phyloP scores from a whole-genome alignment of 805 yeast species.

The Lipomyces starkeyi region DNA sequence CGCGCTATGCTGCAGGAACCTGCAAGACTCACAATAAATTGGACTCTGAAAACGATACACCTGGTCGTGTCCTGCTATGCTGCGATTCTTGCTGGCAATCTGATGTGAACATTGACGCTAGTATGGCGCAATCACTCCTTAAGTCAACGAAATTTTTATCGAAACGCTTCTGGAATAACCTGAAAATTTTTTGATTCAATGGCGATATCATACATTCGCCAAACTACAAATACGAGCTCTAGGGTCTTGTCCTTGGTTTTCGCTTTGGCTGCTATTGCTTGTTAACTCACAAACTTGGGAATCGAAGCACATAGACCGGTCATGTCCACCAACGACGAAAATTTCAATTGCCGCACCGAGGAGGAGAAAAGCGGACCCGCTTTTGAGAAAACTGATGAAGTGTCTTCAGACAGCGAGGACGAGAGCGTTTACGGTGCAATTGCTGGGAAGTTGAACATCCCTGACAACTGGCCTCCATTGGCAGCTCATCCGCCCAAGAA shows the following conservation, averaged over 20 bases:
- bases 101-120: not conserved
- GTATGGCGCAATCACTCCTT: conserved; percentile 5
- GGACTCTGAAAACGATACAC: not conserved
- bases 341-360: not conserved
- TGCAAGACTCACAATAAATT: no score
- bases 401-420: conserved; percentile 10
- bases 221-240: not conserved
- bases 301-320: not conserved
- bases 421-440: conserved; percentile 6
- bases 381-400: not conserved
- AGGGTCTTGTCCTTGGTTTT: not conserved
- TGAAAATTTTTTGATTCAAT: no score
- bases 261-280: not conserved
- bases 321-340: conserved; percentile 1
- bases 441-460: conserved; percentile 15
- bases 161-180: not conserved
- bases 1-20: no score
- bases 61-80: not conserved
- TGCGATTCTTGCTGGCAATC: conserved; percentile 2
- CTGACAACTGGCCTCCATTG: conserved; percentile 14
- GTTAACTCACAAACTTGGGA: not conserved
- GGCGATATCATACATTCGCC: not conserved
- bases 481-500: conserved; percentile 13
- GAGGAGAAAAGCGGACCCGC: not conserved
- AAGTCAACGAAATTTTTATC: no score